Conservation (phyloP, 257 asterid species). For the Penstemon barbatus region DNA sequence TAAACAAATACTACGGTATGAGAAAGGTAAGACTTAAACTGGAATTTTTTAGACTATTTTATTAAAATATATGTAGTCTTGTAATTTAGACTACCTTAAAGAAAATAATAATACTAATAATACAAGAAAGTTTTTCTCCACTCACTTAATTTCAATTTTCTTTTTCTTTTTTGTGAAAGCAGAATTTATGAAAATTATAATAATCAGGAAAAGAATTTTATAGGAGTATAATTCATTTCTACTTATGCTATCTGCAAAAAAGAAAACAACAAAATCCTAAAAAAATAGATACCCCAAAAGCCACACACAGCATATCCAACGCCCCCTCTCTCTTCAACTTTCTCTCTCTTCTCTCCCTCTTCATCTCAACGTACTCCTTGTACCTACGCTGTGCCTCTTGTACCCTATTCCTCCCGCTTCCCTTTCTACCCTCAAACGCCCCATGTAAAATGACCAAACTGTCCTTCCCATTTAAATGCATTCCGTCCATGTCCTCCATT, state of each 20-base stretch:
- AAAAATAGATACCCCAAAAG: slow-evolving; percentile 57
- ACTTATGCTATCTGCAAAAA: slow-evolving; percentile 19
- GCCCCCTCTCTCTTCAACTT: slow-evolving; percentile 57
- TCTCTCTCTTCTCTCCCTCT: slow-evolving; percentile 57
- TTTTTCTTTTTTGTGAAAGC: no score
- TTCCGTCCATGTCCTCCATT: slow-evolving; percentile 83
- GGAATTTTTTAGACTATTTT: no score
- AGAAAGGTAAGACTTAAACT: no score
- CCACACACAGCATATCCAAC: slow-evolving; percentile 58
- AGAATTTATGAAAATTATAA: no score
- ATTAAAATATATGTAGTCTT: no score
- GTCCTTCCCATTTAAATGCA: slow-evolving; percentile 71
- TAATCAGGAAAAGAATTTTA: no score
- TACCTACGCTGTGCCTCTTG: slow-evolving; percentile 49
- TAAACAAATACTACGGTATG: no score
- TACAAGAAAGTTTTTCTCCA: no score
- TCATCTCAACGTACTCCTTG: slow-evolving; percentile 48
- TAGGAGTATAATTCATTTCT: no score
- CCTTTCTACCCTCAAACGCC: slow-evolving; percentile 69
- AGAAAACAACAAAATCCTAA: slow-evolving; percentile 37
- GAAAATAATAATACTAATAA: no score
- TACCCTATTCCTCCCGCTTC: slow-evolving; percentile 44
- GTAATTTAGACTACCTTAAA: no score
- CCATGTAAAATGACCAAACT: slow-evolving; percentile 66
- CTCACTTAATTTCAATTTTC: no score